Base-by-base conservation (phyloP, 208 protist species). In the Trypanosoma mega region DNA sequence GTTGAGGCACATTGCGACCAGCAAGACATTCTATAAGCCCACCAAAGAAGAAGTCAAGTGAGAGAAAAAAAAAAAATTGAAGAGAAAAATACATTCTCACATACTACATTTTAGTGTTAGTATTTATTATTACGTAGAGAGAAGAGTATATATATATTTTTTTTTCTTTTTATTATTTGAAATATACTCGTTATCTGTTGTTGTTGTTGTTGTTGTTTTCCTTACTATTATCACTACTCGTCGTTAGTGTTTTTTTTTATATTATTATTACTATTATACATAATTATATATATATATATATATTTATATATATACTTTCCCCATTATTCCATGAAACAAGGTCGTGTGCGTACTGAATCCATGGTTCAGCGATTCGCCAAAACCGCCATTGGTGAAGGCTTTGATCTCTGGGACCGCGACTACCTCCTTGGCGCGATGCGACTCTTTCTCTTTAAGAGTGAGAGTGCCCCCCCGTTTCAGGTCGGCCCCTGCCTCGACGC, bases 391-490 rank as follows among this genome's bases (percentile, higher is more conserved):
- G 79, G 80, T 48, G 90, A 96, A 68, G 90, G 90, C 11, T 96
- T 89, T 72, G 73, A 85, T 33, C 70, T 96, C 23, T 96, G 90
- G 87, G 90, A 96, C 65, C 63, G 80, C 52, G 90, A 85, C 51
- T 96, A 96, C 76, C 78, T 80, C 14, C 72, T 96, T 37, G 87
- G 85, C 34, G 86, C 90, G 11, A 77, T 96, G 49, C 83, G 90
- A 27, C 68, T 96, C 36, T 94, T 96, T 62, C 80, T 84, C 37
- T 96, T 93, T 67, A 96, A 96, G 66, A 70, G 78, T 0, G 90
- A 96, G 45, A 77, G 75, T n/a, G 80, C 85, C 5, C 85, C 83
- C 26, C 90, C 90, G 44, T 96, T 96, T 60, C 82, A 93, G 65
- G 63, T 94, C 20, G 90, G 70, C 8, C 76, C 81, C 16, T 93